Percentiles rank a stretch among this genome's conserved stretches.
These are phyloP conservation scores for Monotropa hypopitys DNA, from an alignment of 179 eudicot species.

Conservation along the genomic window DNA sequence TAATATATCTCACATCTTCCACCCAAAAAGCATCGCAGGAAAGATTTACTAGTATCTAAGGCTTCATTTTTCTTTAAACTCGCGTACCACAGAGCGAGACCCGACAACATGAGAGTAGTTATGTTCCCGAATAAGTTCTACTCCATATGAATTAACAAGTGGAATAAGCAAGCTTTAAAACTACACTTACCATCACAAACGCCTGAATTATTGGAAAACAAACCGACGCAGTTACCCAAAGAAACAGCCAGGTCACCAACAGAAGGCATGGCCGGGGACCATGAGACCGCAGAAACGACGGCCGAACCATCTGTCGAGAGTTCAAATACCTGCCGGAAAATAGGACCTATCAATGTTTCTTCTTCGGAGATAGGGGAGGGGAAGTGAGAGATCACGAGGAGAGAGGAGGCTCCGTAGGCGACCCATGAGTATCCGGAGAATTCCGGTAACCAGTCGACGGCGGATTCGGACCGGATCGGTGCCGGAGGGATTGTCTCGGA, in stretches of 20 bases:
- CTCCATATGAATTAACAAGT: background rate
- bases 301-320: slow-evolving; percentile 22
- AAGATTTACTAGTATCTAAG: too few relatives aligned
- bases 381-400: slow-evolving; percentile 75
- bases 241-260: slow-evolving; percentile 65
- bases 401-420: slow-evolving; percentile 82
- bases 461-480: slow-evolving; percentile 32
- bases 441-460: slow-evolving; percentile 59
- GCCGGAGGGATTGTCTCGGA: slow-evolving; percentile 68
- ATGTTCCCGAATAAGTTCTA: background rate
- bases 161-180: background rate
- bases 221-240: slow-evolving; percentile 32
- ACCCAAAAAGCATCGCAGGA: too few relatives aligned
- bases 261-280: slow-evolving; percentile 55
- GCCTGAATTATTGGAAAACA: slow-evolving; percentile 33
- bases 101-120: background rate
- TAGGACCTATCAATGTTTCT: slow-evolving; percentile 32
- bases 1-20: too few relatives aligned
- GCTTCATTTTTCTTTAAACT: too few relatives aligned
- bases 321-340: slow-evolving; percentile 57
- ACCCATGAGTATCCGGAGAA: slow-evolving; percentile 84
- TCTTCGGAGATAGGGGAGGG: slow-evolving; percentile 49
- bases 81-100: too few relatives aligned
- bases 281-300: slow-evolving; percentile 40
- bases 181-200: slow-evolving; percentile 27